phyloP scores from a whole-genome alignment of 345 rosid genomes.

The Excoecaria agallocha region DNA sequence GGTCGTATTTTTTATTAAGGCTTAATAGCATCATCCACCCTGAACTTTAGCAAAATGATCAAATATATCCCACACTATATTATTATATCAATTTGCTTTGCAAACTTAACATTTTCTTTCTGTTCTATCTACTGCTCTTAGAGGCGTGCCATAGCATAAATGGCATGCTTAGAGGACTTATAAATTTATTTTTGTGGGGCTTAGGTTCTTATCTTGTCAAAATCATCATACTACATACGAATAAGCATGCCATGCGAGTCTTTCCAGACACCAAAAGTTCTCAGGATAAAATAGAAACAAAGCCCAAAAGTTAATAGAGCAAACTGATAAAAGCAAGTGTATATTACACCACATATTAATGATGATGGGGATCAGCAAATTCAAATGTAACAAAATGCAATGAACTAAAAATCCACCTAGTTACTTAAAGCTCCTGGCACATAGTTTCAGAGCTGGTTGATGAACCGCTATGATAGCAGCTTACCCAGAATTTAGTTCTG shows the following conservation, averaged over 20 bases:
- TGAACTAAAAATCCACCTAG: too few species aligned
- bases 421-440: too few species aligned
- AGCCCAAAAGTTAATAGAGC: not conserved
- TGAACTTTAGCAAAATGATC: not conserved
- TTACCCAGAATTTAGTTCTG: too few species aligned
- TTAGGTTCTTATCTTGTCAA: not conserved
- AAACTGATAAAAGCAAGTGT: not conserved
- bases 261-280: not conserved
- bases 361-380: not conserved
- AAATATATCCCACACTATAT: not conserved
- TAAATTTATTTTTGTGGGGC: not conserved
- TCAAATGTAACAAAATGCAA: too few species aligned
- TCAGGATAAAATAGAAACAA: not conserved
- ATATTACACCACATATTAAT: not conserved
- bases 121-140: not conserved
- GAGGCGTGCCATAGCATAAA: not conserved
- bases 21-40: not conserved
- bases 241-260: not conserved
- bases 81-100: not conserved
- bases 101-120: not conserved
- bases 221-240: not conserved
- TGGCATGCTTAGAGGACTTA: not conserved
- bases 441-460: too few species aligned
- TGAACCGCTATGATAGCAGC: too few species aligned
- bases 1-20: not conserved